Percentiles rank a stretch among this genome's conserved stretches.
These are phyloP conservation scores for Aspergillus uvarum DNA, from an alignment of 2,329 filamentous ascomycete species.

Conservation along the genomic window DNA sequence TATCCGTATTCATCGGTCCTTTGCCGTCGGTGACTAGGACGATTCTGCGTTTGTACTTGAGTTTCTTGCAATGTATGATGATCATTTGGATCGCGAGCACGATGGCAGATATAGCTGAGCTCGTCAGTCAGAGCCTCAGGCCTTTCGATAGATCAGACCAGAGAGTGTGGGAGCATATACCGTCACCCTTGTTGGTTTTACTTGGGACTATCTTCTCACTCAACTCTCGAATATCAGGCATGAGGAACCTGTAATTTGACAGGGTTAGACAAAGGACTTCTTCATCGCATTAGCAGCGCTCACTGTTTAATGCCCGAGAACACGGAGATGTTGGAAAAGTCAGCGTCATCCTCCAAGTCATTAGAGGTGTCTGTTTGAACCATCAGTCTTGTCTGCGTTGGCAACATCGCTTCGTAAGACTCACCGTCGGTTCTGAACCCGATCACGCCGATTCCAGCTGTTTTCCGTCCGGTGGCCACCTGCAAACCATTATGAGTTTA, in stretches of 20 bases:
- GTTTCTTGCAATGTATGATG: constrained; percentile 70
- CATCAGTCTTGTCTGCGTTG: constrained; percentile 2
- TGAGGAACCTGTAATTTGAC: constrained; percentile 50
- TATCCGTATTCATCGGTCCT: constrained; percentile 70
- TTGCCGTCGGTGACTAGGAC: constrained; percentile 81
- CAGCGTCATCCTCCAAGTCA: constrained; percentile 62
- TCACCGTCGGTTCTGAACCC: constrained; percentile 73
- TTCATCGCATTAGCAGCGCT: constrained; percentile 43
- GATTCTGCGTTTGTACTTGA: constrained; percentile 79
- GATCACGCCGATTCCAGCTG: constrained; percentile 72
- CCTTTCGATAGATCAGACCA: background rate
- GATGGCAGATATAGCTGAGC: constrained; percentile 71
- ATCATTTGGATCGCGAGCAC: constrained; percentile 89
- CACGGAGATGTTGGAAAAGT: constrained; percentile 79
- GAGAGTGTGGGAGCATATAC: constrained; percentile 36
- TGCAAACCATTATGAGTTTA: constrained; percentile 23
- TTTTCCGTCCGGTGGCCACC: constrained; percentile 69
- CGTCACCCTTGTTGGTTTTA: constrained; percentile 69
- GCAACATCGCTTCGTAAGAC: constrained; percentile 9
- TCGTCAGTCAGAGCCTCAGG: background rate
- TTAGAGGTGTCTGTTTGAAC: constrained; percentile 61
- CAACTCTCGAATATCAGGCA: constrained; percentile 69
- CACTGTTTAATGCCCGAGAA: constrained; percentile 65
- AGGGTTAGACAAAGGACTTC: constrained; percentile 10
- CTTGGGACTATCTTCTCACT: constrained; percentile 66